Conservation (phyloP, 2,329 filamentous ascomycete species). For the Hymenoscyphus linearis region DNA sequence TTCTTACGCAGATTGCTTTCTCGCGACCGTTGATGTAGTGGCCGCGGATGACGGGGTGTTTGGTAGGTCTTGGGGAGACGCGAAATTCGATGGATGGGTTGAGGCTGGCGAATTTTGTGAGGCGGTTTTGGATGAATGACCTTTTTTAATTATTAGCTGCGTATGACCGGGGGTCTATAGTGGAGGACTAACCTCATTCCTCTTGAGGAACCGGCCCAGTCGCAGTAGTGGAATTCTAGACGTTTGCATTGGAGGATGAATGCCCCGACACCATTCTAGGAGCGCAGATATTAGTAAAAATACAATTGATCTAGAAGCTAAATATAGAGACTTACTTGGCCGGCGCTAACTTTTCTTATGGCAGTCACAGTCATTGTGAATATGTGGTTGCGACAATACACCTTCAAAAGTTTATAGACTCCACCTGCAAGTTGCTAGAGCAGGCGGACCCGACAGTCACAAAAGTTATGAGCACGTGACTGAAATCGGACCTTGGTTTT, state of each 20-base stretch:
- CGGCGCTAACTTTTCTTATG: constrained; percentile 46
- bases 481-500: background rate
- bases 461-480: background rate
- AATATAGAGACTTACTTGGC: constrained; percentile 42
- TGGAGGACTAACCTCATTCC: constrained; percentile 76
- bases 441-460: too few species aligned
- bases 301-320: constrained; percentile 12
- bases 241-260: constrained; percentile 97
- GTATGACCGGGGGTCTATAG: background rate
- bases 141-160: constrained; percentile 38
- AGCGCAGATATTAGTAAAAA: constrained; percentile 7
- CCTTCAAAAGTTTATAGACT: background rate
- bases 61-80: constrained; percentile 82
- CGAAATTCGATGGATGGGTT: constrained; percentile 89
- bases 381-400: background rate
- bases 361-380: constrained; percentile 47
- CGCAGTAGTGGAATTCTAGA: constrained; percentile 94
- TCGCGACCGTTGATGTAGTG: constrained; percentile 88
- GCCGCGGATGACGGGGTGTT: constrained; percentile 83
- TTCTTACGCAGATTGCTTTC: constrained; percentile 84
- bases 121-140: constrained; percentile 71
- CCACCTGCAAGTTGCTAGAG: background rate
- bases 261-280: constrained; percentile 91
- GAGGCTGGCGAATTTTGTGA: constrained; percentile 70
- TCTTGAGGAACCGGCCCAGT: constrained; percentile 86